A percentile compares a stretch with the other conserved stretches of the same genome.
These are phyloP conservation scores for Carex cristatella DNA, from an alignment of 176 grass and related monocot species.

Conservation along the genomic window DNA sequence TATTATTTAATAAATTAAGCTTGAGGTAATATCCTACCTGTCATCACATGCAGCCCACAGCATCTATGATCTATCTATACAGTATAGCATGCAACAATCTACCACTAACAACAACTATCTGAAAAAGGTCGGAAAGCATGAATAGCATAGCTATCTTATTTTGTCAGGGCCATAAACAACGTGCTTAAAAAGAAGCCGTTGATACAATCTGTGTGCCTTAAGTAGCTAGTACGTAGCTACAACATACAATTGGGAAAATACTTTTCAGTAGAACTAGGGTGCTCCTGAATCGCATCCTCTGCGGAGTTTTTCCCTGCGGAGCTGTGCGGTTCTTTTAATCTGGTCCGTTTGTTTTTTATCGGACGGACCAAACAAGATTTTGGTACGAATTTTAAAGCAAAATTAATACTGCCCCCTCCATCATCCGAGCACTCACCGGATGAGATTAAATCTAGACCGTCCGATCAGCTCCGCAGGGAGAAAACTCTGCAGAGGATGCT, in stretches of 20 bases:
- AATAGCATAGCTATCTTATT: neutral
- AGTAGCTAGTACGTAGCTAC: neutral
- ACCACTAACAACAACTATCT: slow-evolving; percentile 7
- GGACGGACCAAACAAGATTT: no score
- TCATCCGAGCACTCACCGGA: no score
- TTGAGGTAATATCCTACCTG: neutral
- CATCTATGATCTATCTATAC: neutral
- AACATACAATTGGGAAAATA: neutral
- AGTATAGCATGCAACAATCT: neutral
- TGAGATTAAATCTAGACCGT: no score
- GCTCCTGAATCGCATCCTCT: no score
- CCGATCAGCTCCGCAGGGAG: no score
- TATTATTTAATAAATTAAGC: neutral
- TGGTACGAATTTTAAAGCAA: no score
- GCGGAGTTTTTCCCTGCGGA: no score
- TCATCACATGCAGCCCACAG: slow-evolving; percentile 1
- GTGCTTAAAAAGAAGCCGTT: neutral
- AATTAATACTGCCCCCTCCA: no score
- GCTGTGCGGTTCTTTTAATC: no score
- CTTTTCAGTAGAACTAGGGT: neutral
- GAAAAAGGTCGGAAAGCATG: neutral
- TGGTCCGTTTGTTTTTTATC: no score
- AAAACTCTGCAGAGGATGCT: no score
- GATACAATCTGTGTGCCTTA: slow-evolving; percentile 6
- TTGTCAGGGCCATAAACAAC: neutral